Percentiles rank a stretch among this genome's conserved stretches.
phyloP scores from a whole-genome alignment of 768 basidiomycete genomes.

The Boletus fagicola region DNA sequence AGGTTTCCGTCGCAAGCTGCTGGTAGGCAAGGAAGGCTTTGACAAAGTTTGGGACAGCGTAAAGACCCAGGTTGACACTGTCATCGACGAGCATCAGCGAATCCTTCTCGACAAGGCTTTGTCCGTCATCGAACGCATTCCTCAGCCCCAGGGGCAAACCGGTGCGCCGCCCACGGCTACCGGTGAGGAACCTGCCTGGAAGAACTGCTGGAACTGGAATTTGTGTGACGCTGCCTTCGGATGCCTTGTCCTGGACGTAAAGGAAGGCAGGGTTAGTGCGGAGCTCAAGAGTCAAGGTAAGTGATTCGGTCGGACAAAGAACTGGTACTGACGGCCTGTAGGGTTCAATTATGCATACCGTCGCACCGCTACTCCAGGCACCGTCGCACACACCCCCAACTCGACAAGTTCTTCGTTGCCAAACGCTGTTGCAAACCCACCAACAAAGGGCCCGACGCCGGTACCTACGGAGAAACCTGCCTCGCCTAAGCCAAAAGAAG shows the following conservation, averaged over 20 bases:
- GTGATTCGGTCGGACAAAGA: conserved; percentile 16
- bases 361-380: conserved; percentile 56
- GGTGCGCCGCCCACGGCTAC: conserved; percentile 46
- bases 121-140: conserved; percentile 78
- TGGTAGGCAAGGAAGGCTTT: conserved; percentile 75
- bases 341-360: conserved; percentile 98
- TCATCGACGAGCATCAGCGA: conserved; percentile 88
- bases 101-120: conserved; percentile 87
- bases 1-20: conserved; percentile 78
- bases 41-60: conserved; percentile 95
- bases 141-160: conserved; percentile 44
- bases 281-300: conserved; percentile 91
- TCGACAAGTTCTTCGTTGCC: conserved; percentile 53
- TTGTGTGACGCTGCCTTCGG: conserved; percentile 95
- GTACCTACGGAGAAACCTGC: conserved; percentile 37
- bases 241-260: conserved; percentile 80
- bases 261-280: conserved; percentile 88
- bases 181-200: conserved; percentile 92
- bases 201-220: conserved; percentile 99
- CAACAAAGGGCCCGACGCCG: conserved; percentile 35
- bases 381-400: conserved; percentile 57
- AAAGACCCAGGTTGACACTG: conserved; percentile 84
- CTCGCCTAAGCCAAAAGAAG: conserved; percentile 30
- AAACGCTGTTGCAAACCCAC: conserved; percentile 35
- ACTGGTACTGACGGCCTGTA: conserved; percentile 30